phyloP scores from a whole-genome alignment of 1,284 basidiomycete genomes.

The Fomitopsis pinicola region DNA sequence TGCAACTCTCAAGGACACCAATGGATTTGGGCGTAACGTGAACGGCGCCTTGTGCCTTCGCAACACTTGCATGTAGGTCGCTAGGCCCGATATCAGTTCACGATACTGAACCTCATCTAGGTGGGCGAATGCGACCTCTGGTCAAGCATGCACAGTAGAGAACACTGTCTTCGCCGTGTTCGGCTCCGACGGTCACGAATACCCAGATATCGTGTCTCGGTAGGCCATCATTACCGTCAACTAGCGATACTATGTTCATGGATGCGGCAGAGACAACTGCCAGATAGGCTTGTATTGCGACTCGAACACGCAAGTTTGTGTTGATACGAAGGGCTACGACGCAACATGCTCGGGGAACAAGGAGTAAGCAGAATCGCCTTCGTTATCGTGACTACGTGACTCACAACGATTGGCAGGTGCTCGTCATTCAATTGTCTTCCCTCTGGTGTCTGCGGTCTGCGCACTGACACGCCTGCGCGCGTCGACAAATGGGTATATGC shows the following conservation, averaged over 20 bases:
- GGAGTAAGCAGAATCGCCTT: constrained; percentile 46
- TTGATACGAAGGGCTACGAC: constrained; percentile 52
- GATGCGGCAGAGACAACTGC: constrained; percentile 57
- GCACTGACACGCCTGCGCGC: constrained; percentile 59
- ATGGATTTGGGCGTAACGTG: constrained; percentile 60
- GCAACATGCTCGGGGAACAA: constrained; percentile 73
- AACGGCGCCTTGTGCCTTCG: constrained; percentile 84
- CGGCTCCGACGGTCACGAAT: constrained; percentile 45
- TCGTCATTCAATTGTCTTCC: constrained; percentile 69
- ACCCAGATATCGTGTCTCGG: constrained; percentile 76
- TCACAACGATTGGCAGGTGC: constrained; percentile 44
- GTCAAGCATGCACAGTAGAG: constrained; percentile 65
- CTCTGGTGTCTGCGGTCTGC: constrained; percentile 56
- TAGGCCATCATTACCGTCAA: constrained; percentile 32
- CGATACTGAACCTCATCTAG: constrained; percentile 30
- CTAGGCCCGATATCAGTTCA: not conserved
- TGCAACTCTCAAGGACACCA: constrained; percentile 54
- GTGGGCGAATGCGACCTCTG: constrained; percentile 71
- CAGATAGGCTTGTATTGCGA: constrained; percentile 71
- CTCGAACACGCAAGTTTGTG: constrained; percentile 52
- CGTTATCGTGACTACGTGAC: constrained; percentile 1
- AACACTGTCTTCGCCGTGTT: constrained; percentile 78
- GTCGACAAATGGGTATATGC: constrained; percentile 69
- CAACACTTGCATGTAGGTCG: constrained; percentile 69
- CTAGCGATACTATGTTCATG: not conserved